Evolutionary conservation across 2,329 filamentous ascomycete species (phyloP), one percentile per base, ranked within the genome.

Genomic region (Phyllosticta citribraziliensis): DNA sequence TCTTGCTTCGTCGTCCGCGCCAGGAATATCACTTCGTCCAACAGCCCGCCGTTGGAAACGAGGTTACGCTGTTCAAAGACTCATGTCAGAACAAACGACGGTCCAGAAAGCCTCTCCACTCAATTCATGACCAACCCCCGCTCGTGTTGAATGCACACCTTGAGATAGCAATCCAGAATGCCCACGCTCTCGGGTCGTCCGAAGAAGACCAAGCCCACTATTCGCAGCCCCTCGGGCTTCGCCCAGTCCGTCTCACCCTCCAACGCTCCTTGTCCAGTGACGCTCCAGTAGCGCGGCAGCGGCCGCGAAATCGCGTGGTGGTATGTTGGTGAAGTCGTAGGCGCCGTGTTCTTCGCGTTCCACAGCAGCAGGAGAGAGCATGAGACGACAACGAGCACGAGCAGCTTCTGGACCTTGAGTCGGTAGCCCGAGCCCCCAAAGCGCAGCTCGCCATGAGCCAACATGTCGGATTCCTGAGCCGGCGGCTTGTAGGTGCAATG

Each of bases 21-120:
- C n/a, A 77, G 65, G 62, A 75, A 78, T n/a, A 73, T 63, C 5
- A 78, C 75, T 61, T 75, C 69, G 57, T 78, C 75, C 9, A 78
- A 68, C 40, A 75, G 70, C 5, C 76, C 76, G 58, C 71, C 70
- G 62, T 76, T 74, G 5, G 65, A 63, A 17, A 68, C 70, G 10
- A 78, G 65, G 55, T 78, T 78, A 64, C 69, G 72, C 68, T 47
- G 14, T 47, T n/a, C 14, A n/a, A 5, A n/a, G 40, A 17, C 73
- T 69, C 20, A n/a, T 30, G 40, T 47, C 40, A 47, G 40, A 53
- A 27, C 4, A 27, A 24, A 10, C 17, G 47, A n/a, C 20, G 20
- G 47, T 51, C 47, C 8, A 51, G 17, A 51, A n/a, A n/a, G 17
- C 4, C 8, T 9, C 12, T 4, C 17, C 47, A 6, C 20, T 51